Conservation (phyloP, 257 asterid genomes). For the Fraxinus quadrangulata region DNA sequence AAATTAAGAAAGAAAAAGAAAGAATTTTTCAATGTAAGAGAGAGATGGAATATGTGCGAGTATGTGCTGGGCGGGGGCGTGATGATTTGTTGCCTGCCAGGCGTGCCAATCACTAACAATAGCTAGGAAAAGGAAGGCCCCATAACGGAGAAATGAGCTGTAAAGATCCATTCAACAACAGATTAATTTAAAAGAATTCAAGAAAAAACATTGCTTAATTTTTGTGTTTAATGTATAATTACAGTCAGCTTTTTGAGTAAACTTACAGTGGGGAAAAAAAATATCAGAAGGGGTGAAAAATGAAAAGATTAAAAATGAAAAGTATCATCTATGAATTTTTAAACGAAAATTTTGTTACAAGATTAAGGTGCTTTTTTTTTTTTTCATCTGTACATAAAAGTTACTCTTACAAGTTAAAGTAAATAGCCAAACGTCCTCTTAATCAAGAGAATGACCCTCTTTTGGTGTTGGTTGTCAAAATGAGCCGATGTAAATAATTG, state of each 20-base stretch:
- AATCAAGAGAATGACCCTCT: too few relatives aligned
- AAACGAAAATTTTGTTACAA: too few relatives aligned
- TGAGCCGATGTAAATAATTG: too few relatives aligned
- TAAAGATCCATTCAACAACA: conserved; percentile 20
- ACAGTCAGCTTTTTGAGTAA: conserved; percentile 22
- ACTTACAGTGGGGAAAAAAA: not conserved
- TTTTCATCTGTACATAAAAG: too few relatives aligned
- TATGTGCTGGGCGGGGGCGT: conserved; percentile 33
- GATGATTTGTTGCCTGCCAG: conserved; percentile 35
- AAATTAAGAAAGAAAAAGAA: conserved; percentile 5
- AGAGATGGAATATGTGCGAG: conserved; percentile 9
- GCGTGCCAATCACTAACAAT: conserved; percentile 54
- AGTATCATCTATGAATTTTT: too few relatives aligned
- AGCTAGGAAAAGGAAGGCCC: conserved; percentile 31
- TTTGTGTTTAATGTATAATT: conserved; percentile 9
- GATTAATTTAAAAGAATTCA: conserved; percentile 6
- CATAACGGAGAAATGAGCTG: conserved; percentile 24
- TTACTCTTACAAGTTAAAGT: too few relatives aligned
- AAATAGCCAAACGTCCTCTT: too few relatives aligned
- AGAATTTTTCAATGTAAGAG: conserved; percentile 17
- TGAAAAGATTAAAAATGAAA: not conserved
- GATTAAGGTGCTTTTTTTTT: too few relatives aligned
- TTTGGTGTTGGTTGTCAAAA: too few relatives aligned
- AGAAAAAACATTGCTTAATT: not conserved
- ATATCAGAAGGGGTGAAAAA: too few relatives aligned